Evolutionary conservation across 1,284 basidiomycete genomes (phyloP).

Genomic region (Cutaneotrichosporon sp.): DNA sequence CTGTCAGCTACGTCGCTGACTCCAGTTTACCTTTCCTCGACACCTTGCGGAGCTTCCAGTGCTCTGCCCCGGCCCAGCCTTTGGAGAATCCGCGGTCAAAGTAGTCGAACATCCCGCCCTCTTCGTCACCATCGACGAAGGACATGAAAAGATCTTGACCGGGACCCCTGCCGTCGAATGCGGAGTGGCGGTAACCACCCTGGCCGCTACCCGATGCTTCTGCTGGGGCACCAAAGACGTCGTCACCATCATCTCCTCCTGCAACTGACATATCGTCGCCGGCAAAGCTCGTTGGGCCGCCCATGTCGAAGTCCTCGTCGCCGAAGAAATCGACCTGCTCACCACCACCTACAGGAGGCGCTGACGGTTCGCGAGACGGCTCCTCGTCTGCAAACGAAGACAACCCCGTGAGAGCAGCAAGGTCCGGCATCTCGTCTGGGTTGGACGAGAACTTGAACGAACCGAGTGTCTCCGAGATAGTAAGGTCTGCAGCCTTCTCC

Average conservation of each 20-base stretch:
- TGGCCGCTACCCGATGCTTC: conserved; percentile 27
- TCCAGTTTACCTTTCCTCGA: conserved; percentile 53
- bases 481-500: conserved; percentile 59
- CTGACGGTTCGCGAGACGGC: not conserved
- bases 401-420: conserved; percentile 37
- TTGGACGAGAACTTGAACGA: conserved; percentile 74
- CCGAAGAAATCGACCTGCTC: conserved; percentile 52
- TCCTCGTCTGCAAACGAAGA: conserved; percentile 25
- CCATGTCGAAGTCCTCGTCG: conserved; percentile 65
- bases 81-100: conserved; percentile 85
- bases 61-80: conserved; percentile 98
- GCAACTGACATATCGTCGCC: conserved; percentile 43
- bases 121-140: conserved; percentile 60
- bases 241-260: conserved; percentile 48
- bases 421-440: conserved; percentile 51
- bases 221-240: conserved; percentile 40
- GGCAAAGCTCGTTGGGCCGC: conserved; percentile 49
- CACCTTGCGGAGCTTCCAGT: conserved; percentile 86
- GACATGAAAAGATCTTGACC: conserved; percentile 78
- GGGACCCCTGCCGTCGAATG: too few species aligned
- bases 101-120: conserved; percentile 74
- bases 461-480: conserved; percentile 72
- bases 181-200: conserved; percentile 67
- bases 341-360: conserved; percentile 19
- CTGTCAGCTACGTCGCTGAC: not conserved